Evolutionary conservation across 2,329 filamentous ascomycete species (phyloP).

Genomic region (Xylariaceae sp.): DNA sequence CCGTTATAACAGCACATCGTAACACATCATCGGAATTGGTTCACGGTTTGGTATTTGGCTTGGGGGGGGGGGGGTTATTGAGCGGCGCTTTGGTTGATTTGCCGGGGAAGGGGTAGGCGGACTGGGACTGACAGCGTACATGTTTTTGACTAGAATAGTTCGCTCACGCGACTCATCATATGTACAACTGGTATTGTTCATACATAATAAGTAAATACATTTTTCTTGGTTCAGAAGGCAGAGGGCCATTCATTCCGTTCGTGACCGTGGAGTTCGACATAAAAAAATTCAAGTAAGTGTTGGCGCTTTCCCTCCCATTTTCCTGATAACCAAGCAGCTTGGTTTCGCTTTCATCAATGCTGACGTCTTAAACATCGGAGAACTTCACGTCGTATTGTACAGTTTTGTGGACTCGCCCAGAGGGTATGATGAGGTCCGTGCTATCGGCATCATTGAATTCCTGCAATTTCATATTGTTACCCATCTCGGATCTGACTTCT

Average conservation of each 20-base stretch:
- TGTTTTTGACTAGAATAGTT: slow-evolving; percentile 5
- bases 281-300: slow-evolving; percentile 8
- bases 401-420: slow-evolving; percentile 17
- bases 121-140: neutral
- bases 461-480: slow-evolving; percentile 18
- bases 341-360: neutral
- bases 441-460: slow-evolving; percentile 19
- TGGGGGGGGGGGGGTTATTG: neutral
- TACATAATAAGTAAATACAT: slow-evolving; percentile 17
- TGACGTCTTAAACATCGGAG: slow-evolving; percentile 9
- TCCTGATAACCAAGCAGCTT: neutral
- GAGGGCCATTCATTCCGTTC: neutral
- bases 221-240: slow-evolving; percentile 1
- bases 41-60: slow-evolving; percentile 1
- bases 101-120: neutral
- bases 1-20: slow-evolving; percentile 10
- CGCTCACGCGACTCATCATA: slow-evolving; percentile 13
- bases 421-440: slow-evolving; percentile 19
- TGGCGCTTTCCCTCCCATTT: neutral
- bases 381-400: slow-evolving; percentile 20
- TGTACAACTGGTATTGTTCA: slow-evolving; percentile 1
- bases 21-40: no score
- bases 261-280: slow-evolving; percentile 3
- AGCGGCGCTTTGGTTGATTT: neutral
- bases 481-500: slow-evolving; percentile 16